Conservation (phyloP, 345 rosid species). For the Salix dunnii region DNA sequence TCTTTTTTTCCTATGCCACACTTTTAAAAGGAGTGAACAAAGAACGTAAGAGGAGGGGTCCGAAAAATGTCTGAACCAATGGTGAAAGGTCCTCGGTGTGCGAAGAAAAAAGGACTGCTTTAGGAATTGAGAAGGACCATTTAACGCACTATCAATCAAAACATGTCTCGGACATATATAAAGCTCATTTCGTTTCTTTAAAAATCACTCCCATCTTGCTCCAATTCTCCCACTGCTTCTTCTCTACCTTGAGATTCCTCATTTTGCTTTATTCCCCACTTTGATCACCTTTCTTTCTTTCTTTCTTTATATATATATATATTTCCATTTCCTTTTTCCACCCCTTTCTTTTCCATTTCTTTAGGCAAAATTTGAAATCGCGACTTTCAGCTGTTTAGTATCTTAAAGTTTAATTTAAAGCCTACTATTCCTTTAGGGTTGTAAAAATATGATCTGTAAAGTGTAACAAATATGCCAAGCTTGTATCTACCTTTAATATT, state of each 20-base stretch:
- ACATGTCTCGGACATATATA: conserved; percentile 29
- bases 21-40: conserved; percentile 23
- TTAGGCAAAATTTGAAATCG: conserved; percentile 8
- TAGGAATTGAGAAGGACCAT: conserved; percentile 30
- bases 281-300: background rate
- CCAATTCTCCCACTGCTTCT: background rate
- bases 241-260: conserved; percentile 14
- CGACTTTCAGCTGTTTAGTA: conserved; percentile 2
- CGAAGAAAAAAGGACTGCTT: conserved; percentile 33
- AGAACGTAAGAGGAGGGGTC: conserved; percentile 13
- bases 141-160: conserved; percentile 13
- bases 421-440: background rate
- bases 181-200: background rate
- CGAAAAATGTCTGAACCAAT: conserved; percentile 22
- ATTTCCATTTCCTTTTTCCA: background rate
- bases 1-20: background rate
- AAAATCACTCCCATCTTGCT: background rate
- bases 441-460: background rate
- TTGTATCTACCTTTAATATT: background rate
- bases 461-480: background rate
- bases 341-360: conserved; percentile 1
- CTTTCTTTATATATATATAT: background rate
- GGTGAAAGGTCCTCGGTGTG: conserved; percentile 19
- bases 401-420: background rate
- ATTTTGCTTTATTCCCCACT: background rate